Evolutionary conservation across 345 rosid species (phyloP).

Genomic region (Passiflora organensis): DNA sequence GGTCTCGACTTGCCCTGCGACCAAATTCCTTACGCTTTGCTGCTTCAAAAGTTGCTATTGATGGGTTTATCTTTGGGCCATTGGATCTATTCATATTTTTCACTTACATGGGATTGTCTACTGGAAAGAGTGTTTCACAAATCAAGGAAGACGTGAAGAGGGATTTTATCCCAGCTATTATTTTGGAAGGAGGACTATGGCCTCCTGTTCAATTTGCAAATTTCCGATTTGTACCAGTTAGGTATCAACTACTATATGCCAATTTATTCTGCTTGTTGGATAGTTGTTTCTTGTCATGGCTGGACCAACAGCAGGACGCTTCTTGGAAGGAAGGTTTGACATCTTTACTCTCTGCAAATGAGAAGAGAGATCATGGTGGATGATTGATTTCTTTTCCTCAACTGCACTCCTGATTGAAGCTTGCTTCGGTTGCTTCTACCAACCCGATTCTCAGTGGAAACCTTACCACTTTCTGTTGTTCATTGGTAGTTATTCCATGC

Average conservation of each 20-base stretch:
- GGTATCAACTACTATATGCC: conserved; percentile 37
- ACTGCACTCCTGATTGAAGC: neutral
- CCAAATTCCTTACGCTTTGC: conserved; percentile 33
- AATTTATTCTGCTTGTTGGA: conserved; percentile 40
- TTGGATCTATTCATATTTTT: conserved; percentile 33
- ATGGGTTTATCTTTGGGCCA: conserved; percentile 33
- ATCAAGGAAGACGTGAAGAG: conserved; percentile 29
- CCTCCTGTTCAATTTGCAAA: conserved; percentile 30
- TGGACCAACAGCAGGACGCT: conserved; percentile 42
- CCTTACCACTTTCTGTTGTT: no score
- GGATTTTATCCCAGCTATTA: conserved; percentile 29
- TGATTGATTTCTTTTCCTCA: conserved; percentile 16
- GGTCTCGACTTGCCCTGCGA: conserved; percentile 21
- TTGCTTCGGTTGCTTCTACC: no score
- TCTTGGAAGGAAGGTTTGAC: conserved; percentile 36
- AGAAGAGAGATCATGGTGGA: conserved; percentile 17
- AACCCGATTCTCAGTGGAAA: no score
- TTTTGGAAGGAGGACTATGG: conserved; percentile 35
- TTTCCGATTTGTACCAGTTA: conserved; percentile 35
- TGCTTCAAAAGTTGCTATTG: conserved; percentile 31
- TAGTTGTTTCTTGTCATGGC: conserved; percentile 41
- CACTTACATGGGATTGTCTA: conserved; percentile 35
- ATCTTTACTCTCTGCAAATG: conserved; percentile 17
- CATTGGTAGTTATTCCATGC: no score
- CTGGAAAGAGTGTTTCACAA: conserved; percentile 33